phyloP scores from a whole-genome alignment of 768 basidiomycete genomes.

The Chlorophyllum brunneum region DNA sequence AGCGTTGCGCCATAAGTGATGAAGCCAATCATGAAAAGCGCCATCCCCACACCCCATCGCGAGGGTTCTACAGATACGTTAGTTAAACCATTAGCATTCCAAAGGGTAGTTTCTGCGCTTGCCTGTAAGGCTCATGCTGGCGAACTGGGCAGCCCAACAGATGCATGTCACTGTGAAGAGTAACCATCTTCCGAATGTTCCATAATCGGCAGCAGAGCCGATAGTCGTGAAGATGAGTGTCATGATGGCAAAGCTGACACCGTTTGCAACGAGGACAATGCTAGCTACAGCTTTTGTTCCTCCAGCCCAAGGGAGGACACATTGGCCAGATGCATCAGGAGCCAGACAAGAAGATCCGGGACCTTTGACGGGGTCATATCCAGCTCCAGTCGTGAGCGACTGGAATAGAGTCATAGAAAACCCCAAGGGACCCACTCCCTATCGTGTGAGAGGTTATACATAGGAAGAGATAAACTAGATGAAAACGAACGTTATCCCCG shows the following conservation, averaged over 20 bases:
- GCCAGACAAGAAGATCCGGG: conserved; percentile 66
- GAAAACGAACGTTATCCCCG: conserved; percentile 62
- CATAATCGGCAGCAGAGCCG: conserved; percentile 71
- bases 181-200: conserved; percentile 74
- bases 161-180: conserved; percentile 66
- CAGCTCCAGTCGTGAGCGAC: conserved; percentile 64
- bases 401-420: conserved; percentile 78
- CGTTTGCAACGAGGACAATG: conserved; percentile 73
- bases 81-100: background rate
- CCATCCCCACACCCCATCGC: conserved; percentile 77
- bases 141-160: conserved; percentile 81
- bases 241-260: conserved; percentile 78
- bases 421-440: conserved; percentile 68
- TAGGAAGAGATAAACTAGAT: background rate
- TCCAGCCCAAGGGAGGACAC: conserved; percentile 73
- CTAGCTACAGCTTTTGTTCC: conserved; percentile 75
- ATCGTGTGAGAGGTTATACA: background rate
- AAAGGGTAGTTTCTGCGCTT: conserved; percentile 17
- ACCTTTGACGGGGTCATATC: conserved; percentile 67
- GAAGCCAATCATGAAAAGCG: conserved; percentile 74
- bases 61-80: conserved; percentile 47
- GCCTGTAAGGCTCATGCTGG: conserved; percentile 72
- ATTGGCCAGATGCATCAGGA: conserved; percentile 59
- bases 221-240: conserved; percentile 80
- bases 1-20: conserved; percentile 77